Conservation (phyloP, 1,284 basidiomycete species). For the Apiotrichum domesticum region DNA sequence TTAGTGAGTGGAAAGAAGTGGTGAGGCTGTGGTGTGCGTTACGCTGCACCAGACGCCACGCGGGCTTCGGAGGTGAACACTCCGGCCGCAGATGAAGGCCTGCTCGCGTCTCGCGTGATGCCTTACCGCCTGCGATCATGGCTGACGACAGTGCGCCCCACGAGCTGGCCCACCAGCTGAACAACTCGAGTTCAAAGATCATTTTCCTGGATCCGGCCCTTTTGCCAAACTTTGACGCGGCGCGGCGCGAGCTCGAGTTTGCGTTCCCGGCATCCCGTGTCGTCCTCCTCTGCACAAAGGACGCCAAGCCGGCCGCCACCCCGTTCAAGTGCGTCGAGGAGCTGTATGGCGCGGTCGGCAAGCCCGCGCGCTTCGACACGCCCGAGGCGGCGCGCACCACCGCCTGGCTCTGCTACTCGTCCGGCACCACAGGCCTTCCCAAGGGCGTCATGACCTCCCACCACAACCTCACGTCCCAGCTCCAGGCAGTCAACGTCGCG, state of each 20-base stretch:
- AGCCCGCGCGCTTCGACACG: slow-evolving; percentile 9
- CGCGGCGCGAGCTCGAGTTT: slow-evolving; percentile 6
- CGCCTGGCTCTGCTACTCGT: slow-evolving; percentile 57
- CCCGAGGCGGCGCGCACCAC: slow-evolving; percentile 2
- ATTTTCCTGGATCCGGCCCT: slow-evolving; percentile 56
- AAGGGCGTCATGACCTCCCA: slow-evolving; percentile 56
- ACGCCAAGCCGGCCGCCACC: not conserved
- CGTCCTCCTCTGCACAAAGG: slow-evolving; percentile 9
- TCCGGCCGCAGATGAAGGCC: too few species aligned
- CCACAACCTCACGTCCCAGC: slow-evolving; percentile 54
- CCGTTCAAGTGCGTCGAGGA: slow-evolving; percentile 10
- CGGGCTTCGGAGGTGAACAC: too few species aligned
- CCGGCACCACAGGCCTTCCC: slow-evolving; percentile 53
- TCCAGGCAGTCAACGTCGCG: not conserved
- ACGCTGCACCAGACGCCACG: too few species aligned
- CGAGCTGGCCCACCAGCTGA: slow-evolving; percentile 45
- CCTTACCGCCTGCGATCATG: not conserved
- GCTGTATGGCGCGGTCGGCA: slow-evolving; percentile 3
- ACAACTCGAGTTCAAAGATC: slow-evolving; percentile 54
- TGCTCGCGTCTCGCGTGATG: not conserved
- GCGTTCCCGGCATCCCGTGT: slow-evolving; percentile 9
- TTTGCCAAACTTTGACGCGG: slow-evolving; percentile 39
- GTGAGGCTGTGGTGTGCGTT: too few species aligned
- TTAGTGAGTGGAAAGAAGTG: slow-evolving; percentile 26
- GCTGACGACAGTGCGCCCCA: slow-evolving; percentile 25